Evolutionary conservation across 2,329 filamentous ascomycete genomes (phyloP), one percentile per base, ranked within the genome.

Genomic region (Penicillium sp.): DNA sequence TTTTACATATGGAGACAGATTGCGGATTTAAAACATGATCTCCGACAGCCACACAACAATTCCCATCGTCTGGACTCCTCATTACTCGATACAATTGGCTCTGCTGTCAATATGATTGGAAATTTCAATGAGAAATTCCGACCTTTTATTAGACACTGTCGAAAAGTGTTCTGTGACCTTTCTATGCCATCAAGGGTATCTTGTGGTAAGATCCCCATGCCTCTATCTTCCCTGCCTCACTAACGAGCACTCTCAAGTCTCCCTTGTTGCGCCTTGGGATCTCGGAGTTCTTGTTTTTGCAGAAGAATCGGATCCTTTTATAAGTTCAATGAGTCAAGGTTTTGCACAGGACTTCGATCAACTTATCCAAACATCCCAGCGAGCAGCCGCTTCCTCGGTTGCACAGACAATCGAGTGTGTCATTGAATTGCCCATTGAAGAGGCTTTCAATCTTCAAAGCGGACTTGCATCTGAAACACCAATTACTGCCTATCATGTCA

Each of bases 401-500:
- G 24, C 58, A 7, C 49, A 41, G 21, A 56, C 44, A 10, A 49
- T 57, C 7, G 49, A 58, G 29, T 46, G 34, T 10, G 46, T 61
- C 2, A 47, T 57, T 2, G 29, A 41, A 2, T 29, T 62, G 2
- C 58, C 59, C 3, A 30, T 45, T 1, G 44, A 62, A 8, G 56
- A 56, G 18, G 30, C 33, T 0, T 61, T 55, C 32, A 64, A 64
- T 26, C 46, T 63, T 13, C 56, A 52, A n/a, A 63, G 61, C 30
- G 61, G 61, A 3, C 36, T 65, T 7, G 41, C 50, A n/a, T 42
- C 54, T 0, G 59, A 64, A 26, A 46, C 54, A 3, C 58, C 61
- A 3, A 50, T 64, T 12, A 55, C 52, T 9, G 56, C 54, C 3
- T 64, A 62, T 29, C 62, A 64, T 43, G 52, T 65, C 10, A 64